phyloP scores from a whole-genome alignment of 2,329 filamentous ascomycete genomes.

The Fusarium sp. region DNA sequence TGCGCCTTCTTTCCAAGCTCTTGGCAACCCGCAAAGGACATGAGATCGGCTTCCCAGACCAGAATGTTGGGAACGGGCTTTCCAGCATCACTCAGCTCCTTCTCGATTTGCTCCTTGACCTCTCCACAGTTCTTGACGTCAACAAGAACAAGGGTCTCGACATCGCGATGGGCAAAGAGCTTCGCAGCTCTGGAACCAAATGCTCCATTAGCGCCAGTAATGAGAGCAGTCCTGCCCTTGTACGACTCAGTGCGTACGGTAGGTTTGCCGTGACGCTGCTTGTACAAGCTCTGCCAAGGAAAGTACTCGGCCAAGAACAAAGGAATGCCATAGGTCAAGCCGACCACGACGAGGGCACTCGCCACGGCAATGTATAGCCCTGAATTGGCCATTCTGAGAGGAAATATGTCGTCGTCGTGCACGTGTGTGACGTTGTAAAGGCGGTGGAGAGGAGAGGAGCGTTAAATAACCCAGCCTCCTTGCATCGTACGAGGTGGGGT shows the following conservation, averaged over 20 bases:
- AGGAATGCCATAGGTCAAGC: conserved; percentile 47
- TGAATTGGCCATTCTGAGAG: conserved; percentile 30
- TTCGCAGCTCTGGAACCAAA: conserved; percentile 52
- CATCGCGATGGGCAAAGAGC: conserved; percentile 50
- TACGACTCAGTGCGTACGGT: conserved; percentile 51
- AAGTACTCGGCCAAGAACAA: conserved; percentile 51
- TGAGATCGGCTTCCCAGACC: conserved; percentile 53
- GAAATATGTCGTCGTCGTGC: not conserved
- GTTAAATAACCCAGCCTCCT: conserved; percentile 3
- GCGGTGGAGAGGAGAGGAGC: conserved; percentile 10
- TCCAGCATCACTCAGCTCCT: conserved; percentile 40
- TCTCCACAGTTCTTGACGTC: conserved; percentile 49
- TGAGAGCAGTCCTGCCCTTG: conserved; percentile 50
- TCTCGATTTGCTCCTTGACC: conserved; percentile 51
- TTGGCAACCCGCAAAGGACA: conserved; percentile 51
- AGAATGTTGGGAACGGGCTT: conserved; percentile 48
- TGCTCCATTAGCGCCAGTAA: conserved; percentile 53
- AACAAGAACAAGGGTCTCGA: conserved; percentile 52
- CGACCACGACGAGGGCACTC: conserved; percentile 28
- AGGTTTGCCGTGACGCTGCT: conserved; percentile 50
- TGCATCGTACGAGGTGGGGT: conserved; percentile 37
- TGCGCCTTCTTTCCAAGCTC: conserved; percentile 46
- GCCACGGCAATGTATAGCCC: conserved; percentile 15
- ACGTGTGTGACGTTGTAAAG: conserved; percentile 8
- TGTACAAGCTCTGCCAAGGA: conserved; percentile 48